These are phyloP conservation scores for Agrocybe chaxingu DNA, from an alignment of 768 basidiomycete species.

Conservation along the genomic window DNA sequence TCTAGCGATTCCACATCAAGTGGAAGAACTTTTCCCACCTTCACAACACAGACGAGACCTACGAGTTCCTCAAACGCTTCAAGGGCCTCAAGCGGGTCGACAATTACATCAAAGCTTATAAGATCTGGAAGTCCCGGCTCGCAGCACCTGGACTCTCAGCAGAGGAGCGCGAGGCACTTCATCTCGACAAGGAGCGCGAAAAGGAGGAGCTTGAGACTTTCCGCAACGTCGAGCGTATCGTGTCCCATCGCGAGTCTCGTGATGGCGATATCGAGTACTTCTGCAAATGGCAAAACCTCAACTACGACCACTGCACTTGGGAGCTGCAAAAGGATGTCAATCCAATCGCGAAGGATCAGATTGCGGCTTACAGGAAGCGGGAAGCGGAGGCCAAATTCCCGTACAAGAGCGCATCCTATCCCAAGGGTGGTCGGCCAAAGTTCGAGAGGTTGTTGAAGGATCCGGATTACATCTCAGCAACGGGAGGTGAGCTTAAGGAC, in stretches of 20 bases:
- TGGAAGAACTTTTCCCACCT: conserved; percentile 99
- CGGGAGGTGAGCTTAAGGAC: conserved; percentile 89
- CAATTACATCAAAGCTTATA: conserved; percentile 96
- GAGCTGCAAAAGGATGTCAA: conserved; percentile 81
- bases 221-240: conserved; percentile 89
- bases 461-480: conserved; percentile 76
- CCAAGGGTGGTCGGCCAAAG: conserved; percentile 62
- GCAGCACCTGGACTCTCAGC: conserved; percentile 63
- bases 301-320: conserved; percentile 97
- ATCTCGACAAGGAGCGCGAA: conserved; percentile 87
- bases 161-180: conserved; percentile 87
- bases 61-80: conserved; percentile 93
- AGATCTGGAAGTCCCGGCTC: conserved; percentile 65
- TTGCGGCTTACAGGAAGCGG: conserved; percentile 75
- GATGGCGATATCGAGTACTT: conserved; percentile 77
- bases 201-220: conserved; percentile 89
- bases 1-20: conserved; percentile 96
- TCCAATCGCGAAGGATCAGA: conserved; percentile 70
- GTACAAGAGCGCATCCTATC: conserved; percentile 73
- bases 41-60: conserved; percentile 98
- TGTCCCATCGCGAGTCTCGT: conserved; percentile 68
- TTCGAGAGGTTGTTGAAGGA: conserved; percentile 86
- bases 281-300: conserved; percentile 94
- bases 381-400: conserved; percentile 82
- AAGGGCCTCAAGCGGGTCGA: conserved; percentile 96